These are phyloP conservation scores for Candida hungchunana DNA, from an alignment of 805 yeast species.

Conservation along the genomic window DNA sequence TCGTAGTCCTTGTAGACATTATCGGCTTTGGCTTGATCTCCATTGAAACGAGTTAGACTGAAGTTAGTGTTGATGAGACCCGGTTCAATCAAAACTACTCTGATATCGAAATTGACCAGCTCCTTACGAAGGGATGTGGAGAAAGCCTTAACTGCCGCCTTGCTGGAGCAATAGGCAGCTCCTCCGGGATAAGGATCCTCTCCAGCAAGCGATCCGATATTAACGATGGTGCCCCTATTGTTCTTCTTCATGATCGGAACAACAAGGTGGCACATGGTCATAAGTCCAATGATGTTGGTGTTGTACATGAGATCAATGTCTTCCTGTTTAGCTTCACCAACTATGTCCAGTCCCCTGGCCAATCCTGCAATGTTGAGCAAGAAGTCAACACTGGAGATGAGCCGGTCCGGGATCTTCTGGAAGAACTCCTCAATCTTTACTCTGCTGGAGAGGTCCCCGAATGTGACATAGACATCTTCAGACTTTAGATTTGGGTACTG, in stretches of 20 bases:
- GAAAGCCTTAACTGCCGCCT: slow-evolving; percentile 69
- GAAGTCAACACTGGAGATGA: slow-evolving; percentile 57
- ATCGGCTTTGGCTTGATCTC: slow-evolving; percentile 48
- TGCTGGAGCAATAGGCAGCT: slow-evolving; percentile 69
- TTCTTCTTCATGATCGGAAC: slow-evolving; percentile 62
- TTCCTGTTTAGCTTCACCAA: slow-evolving; percentile 57
- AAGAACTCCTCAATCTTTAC: slow-evolving; percentile 50
- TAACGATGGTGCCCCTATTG: slow-evolving; percentile 65
- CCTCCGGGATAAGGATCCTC: slow-evolving; percentile 64
- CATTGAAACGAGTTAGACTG: slow-evolving; percentile 52
- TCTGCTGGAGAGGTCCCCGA: slow-evolving; percentile 54
- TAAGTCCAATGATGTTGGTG: slow-evolving; percentile 82
- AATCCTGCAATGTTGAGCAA: slow-evolving; percentile 69
- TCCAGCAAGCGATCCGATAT: slow-evolving; percentile 72
- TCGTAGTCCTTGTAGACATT: slow-evolving; percentile 51
- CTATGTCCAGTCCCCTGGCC: slow-evolving; percentile 74
- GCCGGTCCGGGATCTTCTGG: slow-evolving; percentile 40
- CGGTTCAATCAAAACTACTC: slow-evolving; percentile 62
- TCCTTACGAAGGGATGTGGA: slow-evolving; percentile 70
- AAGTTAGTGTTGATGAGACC: slow-evolving; percentile 66
- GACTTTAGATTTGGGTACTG: slow-evolving; percentile 41
- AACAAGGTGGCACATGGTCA: slow-evolving; percentile 74
- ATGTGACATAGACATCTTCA: slow-evolving; percentile 35
- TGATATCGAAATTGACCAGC: slow-evolving; percentile 56
- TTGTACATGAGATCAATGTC: slow-evolving; percentile 75